Base-by-base conservation (phyloP, 352 stramenopile genomes). In the Globisporangium nagaii region DNA sequence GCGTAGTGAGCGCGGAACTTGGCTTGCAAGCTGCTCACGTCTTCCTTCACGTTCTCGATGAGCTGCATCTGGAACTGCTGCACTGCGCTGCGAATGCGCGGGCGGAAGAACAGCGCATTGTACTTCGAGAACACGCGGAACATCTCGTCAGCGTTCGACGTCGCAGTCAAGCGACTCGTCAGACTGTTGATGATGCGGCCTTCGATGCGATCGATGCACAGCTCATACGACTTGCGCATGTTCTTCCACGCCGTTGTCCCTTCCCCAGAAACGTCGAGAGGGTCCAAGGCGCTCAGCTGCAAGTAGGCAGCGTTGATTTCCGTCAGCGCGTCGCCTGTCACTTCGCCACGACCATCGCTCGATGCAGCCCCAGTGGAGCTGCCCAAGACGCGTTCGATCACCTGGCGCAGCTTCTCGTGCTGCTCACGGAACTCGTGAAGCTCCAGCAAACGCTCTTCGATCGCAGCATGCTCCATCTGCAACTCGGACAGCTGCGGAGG, bases 61-160 rank as follows among this genome's bases (percentile, higher is more conserved):
- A 99, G 80, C 59, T 98, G 90, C 68, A 98, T 96, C 65, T 99
- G 97, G 68, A 99, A 99, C 79, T 99, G 96, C 60, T 99, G 97
- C 27, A 99, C 97, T 4, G 97, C 96, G 28, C 80, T 93, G 22
- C 88, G 88, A 61, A 97, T 96, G 17, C 96, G 88, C 40, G 95
- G 96, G 13, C 97, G 88, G 44, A 98, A 96, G 61, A 99, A 96
- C 25, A 99, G 84, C 36, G 95, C 90, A 54, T 99, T 99, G 76
- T 99, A 99, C 60, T 96, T 96, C 17, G 90, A 95, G 61, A 99
- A 99, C 5, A 99, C 95, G 10, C 87, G 78, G 53, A 98, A 98
- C 93, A 98, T 98, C 56, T 98, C 90, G 56, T 98, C 93, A 3
- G 97, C 96, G 31, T 95, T 97, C 31, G 74, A 86, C 3, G 92